phyloP scores from a whole-genome alignment of 768 basidiomycete species.

The Psilocybe azurescens region DNA sequence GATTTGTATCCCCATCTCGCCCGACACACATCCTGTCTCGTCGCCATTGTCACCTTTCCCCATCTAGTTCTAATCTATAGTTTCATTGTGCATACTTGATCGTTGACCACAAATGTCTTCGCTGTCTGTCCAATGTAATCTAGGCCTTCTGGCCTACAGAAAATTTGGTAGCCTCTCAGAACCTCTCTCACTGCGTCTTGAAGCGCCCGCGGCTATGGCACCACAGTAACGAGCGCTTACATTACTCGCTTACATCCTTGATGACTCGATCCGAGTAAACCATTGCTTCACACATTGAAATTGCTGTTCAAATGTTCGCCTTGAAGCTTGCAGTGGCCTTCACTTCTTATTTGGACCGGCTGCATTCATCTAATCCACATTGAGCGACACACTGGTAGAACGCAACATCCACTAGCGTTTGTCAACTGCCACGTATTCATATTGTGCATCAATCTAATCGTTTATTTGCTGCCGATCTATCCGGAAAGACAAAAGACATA shows the following conservation, averaged over 20 bases:
- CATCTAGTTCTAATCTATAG: no score
- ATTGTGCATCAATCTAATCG: neutral
- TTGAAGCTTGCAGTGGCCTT: neutral
- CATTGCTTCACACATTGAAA: no score
- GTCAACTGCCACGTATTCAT: neutral
- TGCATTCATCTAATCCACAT: neutral
- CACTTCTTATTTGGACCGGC: neutral
- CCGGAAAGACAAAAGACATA: constrained; percentile 1
- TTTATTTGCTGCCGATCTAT: constrained; percentile 9
- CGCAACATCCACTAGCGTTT: neutral
- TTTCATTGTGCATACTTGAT: no score
- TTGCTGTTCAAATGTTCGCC: no score
- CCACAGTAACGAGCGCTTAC: neutral
- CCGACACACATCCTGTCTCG: neutral
- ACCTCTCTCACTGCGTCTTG: neutral
- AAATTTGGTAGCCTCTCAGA: no score
- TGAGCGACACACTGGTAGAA: neutral
- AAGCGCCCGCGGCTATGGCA: neutral
- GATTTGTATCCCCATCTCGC: neutral
- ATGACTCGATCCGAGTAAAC: neutral
- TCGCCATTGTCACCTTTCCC: no score
- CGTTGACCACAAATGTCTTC: no score
- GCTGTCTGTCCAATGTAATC: neutral
- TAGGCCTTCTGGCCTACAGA: neutral
- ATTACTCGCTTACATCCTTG: neutral